Conservation (phyloP, 441 rosid species). For the Gossypium davidsonii region DNA sequence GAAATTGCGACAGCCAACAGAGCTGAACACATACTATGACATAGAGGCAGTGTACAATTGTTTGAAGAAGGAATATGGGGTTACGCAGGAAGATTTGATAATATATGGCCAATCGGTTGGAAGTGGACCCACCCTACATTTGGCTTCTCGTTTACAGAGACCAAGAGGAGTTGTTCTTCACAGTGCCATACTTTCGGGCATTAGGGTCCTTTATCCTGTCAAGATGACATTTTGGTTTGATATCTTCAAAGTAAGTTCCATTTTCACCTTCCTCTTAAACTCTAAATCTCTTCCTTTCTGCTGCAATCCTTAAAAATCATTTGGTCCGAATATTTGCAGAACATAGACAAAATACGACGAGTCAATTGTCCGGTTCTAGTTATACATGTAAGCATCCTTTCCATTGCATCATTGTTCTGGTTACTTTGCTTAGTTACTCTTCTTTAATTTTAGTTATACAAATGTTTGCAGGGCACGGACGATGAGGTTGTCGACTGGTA, state of each 20-base stretch:
- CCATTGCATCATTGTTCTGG: too few relatives aligned
- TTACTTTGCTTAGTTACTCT: too few relatives aligned
- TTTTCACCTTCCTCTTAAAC: not conserved
- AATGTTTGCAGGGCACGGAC: slow-evolving; percentile 44
- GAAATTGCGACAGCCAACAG: slow-evolving; percentile 56
- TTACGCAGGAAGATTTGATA: slow-evolving; percentile 74
- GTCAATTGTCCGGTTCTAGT: slow-evolving; percentile 84
- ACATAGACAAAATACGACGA: slow-evolving; percentile 84
- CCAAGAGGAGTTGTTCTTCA: slow-evolving; percentile 88
- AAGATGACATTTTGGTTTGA: slow-evolving; percentile 94
- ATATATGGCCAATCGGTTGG: slow-evolving; percentile 95
- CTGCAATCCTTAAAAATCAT: not conserved
- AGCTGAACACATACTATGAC: slow-evolving; percentile 81
- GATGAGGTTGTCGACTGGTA: slow-evolving; percentile 65
- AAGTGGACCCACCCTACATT: slow-evolving; percentile 86
- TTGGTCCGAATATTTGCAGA: slow-evolving; percentile 42
- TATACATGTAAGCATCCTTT: slow-evolving; percentile 65
- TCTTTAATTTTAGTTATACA: too few relatives aligned
- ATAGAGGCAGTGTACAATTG: slow-evolving; percentile 84
- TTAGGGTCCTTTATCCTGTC: slow-evolving; percentile 81
- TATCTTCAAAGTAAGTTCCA: slow-evolving; percentile 59
- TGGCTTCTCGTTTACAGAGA: slow-evolving; percentile 61
- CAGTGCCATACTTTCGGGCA: slow-evolving; percentile 90
- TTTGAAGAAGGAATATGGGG: slow-evolving; percentile 57
- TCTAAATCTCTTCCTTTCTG: too few relatives aligned